Evolutionary conservation across 2,329 filamentous ascomycete genomes (phyloP).

Genomic region (Pseudogymnoascus pannorum): DNA sequence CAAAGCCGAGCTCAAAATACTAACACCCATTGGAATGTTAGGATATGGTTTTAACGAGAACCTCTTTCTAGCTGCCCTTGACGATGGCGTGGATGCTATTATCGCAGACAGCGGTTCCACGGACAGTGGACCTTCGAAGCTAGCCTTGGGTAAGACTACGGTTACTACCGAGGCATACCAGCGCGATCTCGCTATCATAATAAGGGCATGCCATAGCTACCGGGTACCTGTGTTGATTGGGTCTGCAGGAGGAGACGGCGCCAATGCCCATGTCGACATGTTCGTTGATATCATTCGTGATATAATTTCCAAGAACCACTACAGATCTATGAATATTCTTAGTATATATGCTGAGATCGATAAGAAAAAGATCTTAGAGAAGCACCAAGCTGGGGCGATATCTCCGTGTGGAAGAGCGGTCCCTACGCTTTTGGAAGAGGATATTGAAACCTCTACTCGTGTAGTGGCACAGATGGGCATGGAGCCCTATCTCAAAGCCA

Average conservation of each 20-base stretch:
- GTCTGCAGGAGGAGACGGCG: slow-evolving; percentile 42
- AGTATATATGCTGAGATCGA: slow-evolving; percentile 35
- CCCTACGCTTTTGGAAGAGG: slow-evolving; percentile 31
- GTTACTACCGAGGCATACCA: slow-evolving; percentile 34
- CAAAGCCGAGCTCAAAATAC: neutral
- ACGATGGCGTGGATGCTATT: slow-evolving; percentile 27
- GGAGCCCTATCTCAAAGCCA: slow-evolving; percentile 30
- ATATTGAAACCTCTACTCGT: slow-evolving; percentile 32
- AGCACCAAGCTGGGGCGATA: slow-evolving; percentile 27
- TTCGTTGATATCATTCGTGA: slow-evolving; percentile 35
- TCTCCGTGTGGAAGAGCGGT: slow-evolving; percentile 35
- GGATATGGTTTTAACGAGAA: slow-evolving; percentile 40
- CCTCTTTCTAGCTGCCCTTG: slow-evolving; percentile 18
- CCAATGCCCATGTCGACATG: slow-evolving; percentile 35
- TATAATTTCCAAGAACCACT: slow-evolving; percentile 17
- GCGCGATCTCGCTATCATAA: slow-evolving; percentile 35
- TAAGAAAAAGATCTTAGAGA: slow-evolving; percentile 28
- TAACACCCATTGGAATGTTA: slow-evolving; percentile 41
- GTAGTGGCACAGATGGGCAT: slow-evolving; percentile 41
- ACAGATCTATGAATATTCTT: slow-evolving; percentile 24
- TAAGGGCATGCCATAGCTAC: slow-evolving; percentile 30
- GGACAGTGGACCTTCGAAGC: slow-evolving; percentile 34
- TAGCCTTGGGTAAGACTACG: slow-evolving; percentile 36
- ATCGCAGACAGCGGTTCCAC: slow-evolving; percentile 32
- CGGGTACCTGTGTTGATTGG: slow-evolving; percentile 36